Evolutionary conservation across 495 filamentous ascomycete species (phyloP).

Genomic region (Staphylotrichum longicolle): DNA sequence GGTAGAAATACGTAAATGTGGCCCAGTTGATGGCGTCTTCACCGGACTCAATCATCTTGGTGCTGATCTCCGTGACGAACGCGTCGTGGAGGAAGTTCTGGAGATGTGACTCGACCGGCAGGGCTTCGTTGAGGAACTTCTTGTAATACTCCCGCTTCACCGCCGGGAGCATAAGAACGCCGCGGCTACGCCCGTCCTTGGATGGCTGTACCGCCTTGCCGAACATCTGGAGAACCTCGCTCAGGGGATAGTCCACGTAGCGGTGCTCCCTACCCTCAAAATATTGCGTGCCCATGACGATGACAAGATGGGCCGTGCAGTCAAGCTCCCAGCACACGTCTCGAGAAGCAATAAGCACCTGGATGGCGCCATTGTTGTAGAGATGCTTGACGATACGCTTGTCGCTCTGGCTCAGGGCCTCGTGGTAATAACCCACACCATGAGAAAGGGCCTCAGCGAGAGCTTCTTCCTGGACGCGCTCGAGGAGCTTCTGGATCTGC

Average conservation of each 20-base stretch:
- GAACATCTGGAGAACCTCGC: constrained; percentile 99
- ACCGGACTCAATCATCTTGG: constrained; percentile 85
- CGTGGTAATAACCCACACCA: constrained; percentile 96
- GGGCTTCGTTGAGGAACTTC: constrained; percentile 95
- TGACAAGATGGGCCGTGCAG: constrained; percentile 80
- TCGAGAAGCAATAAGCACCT: constrained; percentile 87
- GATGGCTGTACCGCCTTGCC: constrained; percentile 82
- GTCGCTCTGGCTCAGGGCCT: constrained; percentile 82
- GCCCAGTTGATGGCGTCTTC: constrained; percentile 99
- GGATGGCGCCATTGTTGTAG: constrained; percentile 87
- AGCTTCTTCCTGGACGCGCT: constrained; percentile 76
- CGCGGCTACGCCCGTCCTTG: constrained; percentile 74
- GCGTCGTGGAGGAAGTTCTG: constrained; percentile 90
- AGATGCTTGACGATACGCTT: constrained; percentile 92
- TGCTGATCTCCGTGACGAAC: constrained; percentile 95
- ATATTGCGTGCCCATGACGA: constrained; percentile 98
- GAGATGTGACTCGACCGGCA: constrained; percentile 93
- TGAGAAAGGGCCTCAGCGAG: constrained; percentile 90
- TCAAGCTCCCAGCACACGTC: constrained; percentile 97
- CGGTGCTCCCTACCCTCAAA: constrained; percentile 96
- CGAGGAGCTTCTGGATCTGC: constrained; percentile 77
- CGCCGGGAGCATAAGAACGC: constrained; percentile 90
- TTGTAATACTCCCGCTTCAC: constrained; percentile 97
- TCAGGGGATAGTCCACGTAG: constrained; percentile 94
- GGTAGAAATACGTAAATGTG: constrained; percentile 98